Conservation (phyloP, 805 yeast species). For the Candida schatavii region DNA sequence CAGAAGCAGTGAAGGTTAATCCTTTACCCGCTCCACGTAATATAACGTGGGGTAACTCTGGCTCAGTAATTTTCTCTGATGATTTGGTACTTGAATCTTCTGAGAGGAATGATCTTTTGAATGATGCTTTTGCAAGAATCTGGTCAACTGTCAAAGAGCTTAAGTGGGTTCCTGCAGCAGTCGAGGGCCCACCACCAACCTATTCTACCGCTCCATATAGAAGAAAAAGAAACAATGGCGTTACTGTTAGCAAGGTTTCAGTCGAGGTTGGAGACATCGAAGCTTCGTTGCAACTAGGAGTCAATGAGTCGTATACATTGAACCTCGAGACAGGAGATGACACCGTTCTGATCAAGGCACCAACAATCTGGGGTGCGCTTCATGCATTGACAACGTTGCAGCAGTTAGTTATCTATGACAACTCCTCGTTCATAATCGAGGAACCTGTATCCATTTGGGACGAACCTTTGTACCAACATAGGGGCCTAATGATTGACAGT, state of each 20-base stretch:
- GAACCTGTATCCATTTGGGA: constrained; percentile 31
- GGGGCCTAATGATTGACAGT: constrained; percentile 40
- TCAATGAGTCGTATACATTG: constrained; percentile 34
- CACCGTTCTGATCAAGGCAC: constrained; percentile 23
- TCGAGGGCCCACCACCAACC: constrained; percentile 17
- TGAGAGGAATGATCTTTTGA: constrained; percentile 10
- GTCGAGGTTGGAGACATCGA: constrained; percentile 17
- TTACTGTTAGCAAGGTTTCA: constrained; percentile 1
- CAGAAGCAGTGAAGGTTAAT: constrained; percentile 11
- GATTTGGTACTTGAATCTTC: constrained; percentile 2
- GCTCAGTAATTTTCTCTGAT: constrained; percentile 7
- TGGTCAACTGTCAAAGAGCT: constrained; percentile 15
- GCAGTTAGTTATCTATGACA: constrained; percentile 32
- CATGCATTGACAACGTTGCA: constrained; percentile 40
- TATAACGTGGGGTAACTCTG: constrained; percentile 17
- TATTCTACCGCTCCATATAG: neutral
- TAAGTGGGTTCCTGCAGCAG: constrained; percentile 35
- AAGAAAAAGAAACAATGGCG: neutral
- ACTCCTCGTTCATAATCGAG: constrained; percentile 24
- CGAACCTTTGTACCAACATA: constrained; percentile 32
- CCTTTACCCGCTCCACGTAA: constrained; percentile 23
- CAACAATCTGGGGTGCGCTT: constrained; percentile 41
- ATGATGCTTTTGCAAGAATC: constrained; percentile 24
- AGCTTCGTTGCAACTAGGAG: constrained; percentile 32
- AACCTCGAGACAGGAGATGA: constrained; percentile 8